Evolutionary conservation across 768 basidiomycete species (phyloP).

Genomic region (Termitomyces sp.): DNA sequence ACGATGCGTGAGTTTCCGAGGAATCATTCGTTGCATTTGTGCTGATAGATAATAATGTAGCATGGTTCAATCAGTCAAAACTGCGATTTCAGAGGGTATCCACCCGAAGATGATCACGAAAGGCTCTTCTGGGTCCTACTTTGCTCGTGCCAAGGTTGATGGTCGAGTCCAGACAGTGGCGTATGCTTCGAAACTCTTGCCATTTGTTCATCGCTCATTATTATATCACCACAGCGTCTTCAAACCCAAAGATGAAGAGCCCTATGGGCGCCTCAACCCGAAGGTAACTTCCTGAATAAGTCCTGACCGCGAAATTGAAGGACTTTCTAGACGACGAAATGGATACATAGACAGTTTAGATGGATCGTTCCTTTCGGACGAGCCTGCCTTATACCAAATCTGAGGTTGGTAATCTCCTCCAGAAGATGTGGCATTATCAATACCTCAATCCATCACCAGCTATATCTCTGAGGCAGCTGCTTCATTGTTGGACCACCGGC

Average conservation of each 20-base stretch:
- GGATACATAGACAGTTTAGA: constrained; percentile 84
- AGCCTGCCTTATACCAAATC: constrained; percentile 84
- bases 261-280: constrained; percentile 84
- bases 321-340: constrained; percentile 69
- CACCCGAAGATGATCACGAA: constrained; percentile 91
- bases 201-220: neutral
- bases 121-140: constrained; percentile 89
- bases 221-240: constrained; percentile 56
- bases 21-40: neutral
- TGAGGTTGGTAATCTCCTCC: constrained; percentile 50
- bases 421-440: neutral
- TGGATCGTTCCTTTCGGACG: constrained; percentile 92
- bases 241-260: constrained; percentile 90
- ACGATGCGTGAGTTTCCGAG: constrained; percentile 52
- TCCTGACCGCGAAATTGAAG: neutral
- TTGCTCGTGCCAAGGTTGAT: constrained; percentile 80
- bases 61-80: constrained; percentile 59
- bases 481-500: constrained; percentile 72
- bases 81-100: constrained; percentile 70
- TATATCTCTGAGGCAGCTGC: constrained; percentile 91
- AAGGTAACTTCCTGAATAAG: constrained; percentile 44
- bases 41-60: constrained; percentile 30
- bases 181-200: constrained; percentile 40
- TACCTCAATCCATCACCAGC: constrained; percentile 31
- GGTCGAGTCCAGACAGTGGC: constrained; percentile 76